Evolutionary conservation across 2,329 filamentous ascomycete genomes (phyloP).

Genomic region (Xylariaceae sp.): DNA sequence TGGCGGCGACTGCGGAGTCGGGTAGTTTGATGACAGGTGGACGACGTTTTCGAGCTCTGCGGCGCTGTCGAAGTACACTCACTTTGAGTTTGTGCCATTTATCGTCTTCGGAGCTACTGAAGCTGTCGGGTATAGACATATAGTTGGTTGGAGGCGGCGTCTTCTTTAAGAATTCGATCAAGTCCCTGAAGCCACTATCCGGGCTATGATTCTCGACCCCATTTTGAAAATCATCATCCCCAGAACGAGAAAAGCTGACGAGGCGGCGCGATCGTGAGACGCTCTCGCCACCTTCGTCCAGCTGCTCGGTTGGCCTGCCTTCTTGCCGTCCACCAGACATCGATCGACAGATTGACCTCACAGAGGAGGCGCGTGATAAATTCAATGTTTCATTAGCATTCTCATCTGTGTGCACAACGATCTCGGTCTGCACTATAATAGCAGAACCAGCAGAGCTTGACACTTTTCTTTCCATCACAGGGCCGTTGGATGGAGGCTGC

Average conservation of each 20-base stretch:
- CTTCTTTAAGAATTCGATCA: conserved; percentile 50
- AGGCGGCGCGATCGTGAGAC: conserved; percentile 6
- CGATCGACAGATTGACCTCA: conserved; percentile 23
- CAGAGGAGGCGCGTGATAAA: conserved; percentile 15
- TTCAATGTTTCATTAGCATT: conserved; percentile 7
- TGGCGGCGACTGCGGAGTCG: conserved; percentile 61
- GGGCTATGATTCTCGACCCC: conserved; percentile 44
- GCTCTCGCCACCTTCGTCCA: conserved; percentile 1
- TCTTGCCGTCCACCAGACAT: conserved; percentile 22
- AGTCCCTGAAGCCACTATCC: conserved; percentile 14
- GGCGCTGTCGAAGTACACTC: conserved; percentile 48
- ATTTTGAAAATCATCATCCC: conserved; percentile 25
- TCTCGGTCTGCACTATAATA: conserved; percentile 30
- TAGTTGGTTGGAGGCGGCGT: conserved; percentile 56
- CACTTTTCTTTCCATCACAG: conserved; percentile 28
- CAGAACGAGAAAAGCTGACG: conserved; percentile 23
- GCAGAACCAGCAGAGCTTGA: conserved; percentile 19
- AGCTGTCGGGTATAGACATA: conserved; percentile 52
- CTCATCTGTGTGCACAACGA: conserved; percentile 22
- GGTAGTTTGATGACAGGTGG: conserved; percentile 51
- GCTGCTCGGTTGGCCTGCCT: conserved; percentile 13
- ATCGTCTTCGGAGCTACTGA: conserved; percentile 36
- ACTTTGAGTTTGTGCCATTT: conserved; percentile 52
- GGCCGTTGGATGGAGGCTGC: conserved; percentile 24
- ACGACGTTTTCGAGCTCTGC: conserved; percentile 39